Base-by-base conservation (phyloP, 1,139 yeast species). In the Pichia cactophila region DNA sequence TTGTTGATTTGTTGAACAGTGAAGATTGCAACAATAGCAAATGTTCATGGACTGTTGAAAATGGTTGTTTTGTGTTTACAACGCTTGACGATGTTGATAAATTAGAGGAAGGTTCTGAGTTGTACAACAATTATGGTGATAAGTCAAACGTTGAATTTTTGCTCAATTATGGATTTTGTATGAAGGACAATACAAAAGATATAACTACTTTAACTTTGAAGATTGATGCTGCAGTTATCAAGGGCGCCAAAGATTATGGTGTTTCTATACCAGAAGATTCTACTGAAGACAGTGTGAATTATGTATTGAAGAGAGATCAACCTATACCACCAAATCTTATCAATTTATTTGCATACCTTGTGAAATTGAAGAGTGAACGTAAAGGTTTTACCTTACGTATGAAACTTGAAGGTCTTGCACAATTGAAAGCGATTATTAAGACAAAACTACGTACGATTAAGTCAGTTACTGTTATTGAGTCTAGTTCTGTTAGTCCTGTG, bases 61-160 rank as follows among this genome's bases (percentile, higher is more conserved):
- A 63, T 16, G 53, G 50, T 10, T 43, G 56, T 4, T 65, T 69
- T 46, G 50, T 59, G 7, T 58, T 68, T 31, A 64, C 64, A 14
- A 49, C 66, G 0, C 55, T 57, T 2, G 59, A 60, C 28, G 58
- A 56, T 12, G 26, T 42, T 2, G 71, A 72, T 47, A 58, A 61
- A 48, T 63, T 74, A 60, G 62, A 61, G 44, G 57, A 56, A 9
- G 81, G 79, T 0, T 60, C 62, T 5, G 84, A 87, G 60, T 58
- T 88, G 2, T 83, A 66, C 63, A 88, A 89, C 63, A 88, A 86
- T 64, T 89, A 90, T 64, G 97, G 97, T 1, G 78, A 81, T 52
- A 89, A 88, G 62, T 83, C 94, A 0, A 89, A 89, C 61, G 88
- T 85, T 59, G 96, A 87, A 57, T 69, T 83, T 33, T 64, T 80